Percentiles rank a stretch among this genome's conserved stretches.
phyloP scores from a whole-genome alignment of 805 yeast species.

The Soucietia sequanensis region DNA sequence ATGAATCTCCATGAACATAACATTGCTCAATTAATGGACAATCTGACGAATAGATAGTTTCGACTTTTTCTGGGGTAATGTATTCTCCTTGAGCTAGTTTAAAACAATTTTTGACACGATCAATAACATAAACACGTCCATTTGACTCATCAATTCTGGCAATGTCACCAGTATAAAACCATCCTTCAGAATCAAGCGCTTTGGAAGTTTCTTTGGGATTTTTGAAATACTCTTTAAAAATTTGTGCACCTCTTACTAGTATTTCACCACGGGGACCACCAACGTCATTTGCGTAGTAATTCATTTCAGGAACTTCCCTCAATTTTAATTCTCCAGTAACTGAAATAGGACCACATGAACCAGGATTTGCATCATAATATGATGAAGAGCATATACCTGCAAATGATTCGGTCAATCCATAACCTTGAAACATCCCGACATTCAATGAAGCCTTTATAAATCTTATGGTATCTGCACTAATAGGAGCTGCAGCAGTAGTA shows the following conservation, averaged over 20 bases:
- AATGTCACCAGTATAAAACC: conserved; percentile 61
- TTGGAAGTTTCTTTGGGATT: conserved; percentile 53
- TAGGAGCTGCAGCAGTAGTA: conserved; percentile 34
- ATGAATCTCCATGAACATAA: conserved; percentile 33
- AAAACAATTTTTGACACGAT: conserved; percentile 46
- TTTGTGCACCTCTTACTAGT: conserved; percentile 62
- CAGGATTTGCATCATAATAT: conserved; percentile 14
- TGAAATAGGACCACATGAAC: conserved; percentile 15
- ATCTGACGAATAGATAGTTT: conserved; percentile 28
- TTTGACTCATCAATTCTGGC: conserved; percentile 19
- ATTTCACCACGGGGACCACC: conserved; percentile 52
- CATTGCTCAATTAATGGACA: conserved; percentile 28
- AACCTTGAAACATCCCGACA: conserved; percentile 25
- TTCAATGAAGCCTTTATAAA: conserved; percentile 17
- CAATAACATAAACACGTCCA: conserved; percentile 47
- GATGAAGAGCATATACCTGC: conserved; percentile 12
- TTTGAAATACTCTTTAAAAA: conserved; percentile 56
- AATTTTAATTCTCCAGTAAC: conserved; percentile 12
- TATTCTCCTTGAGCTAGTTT: conserved; percentile 45
- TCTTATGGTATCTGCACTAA: conserved; percentile 12
- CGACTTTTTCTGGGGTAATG: conserved; percentile 42
- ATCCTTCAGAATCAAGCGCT: conserved; percentile 54
- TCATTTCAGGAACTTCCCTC: conserved; percentile 10
- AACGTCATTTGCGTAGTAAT: conserved; percentile 7
- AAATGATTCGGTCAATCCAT: conserved; percentile 24